Base-by-base conservation (phyloP, 139 green algal genomes). In the Bryopsis sp. region DNA sequence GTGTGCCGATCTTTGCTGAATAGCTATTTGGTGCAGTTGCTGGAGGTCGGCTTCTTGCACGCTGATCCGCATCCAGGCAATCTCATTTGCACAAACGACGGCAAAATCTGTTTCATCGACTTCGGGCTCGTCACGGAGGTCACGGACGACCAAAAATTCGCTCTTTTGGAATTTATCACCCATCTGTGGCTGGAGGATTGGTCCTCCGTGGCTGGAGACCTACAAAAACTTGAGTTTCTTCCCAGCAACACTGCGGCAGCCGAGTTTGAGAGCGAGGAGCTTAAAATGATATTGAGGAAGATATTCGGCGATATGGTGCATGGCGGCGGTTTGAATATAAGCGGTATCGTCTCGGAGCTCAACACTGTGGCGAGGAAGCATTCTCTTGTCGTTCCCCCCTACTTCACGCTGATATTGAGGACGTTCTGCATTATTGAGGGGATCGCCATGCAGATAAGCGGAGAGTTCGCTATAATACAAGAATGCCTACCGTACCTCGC, bases 401-500 rank as follows among this genome's bases (percentile, higher is more conserved):
- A 96, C 81, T 97, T 97, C 81, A 89, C 89, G 2, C 80, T 96
- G 29, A 94, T 96, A 72, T 92, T 97, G 70, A 80, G 91, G 15
- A 74, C 82, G 24, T 89, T 92, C 81, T 81, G 63, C 35, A 73
- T 87, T n/a, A 82, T 92, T 31, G 85, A 92, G 74, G 85, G 85
- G 61, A 89, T 89, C 36, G 73, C 57, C 26, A 57, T 72, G 15
- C 35, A 50, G 43, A 26, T 15, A 54, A 54, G 36, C 50, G 31
- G 64, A 62, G 64, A 58, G 0, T 71, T 66, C 64, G 48, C 64
- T 22, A 71, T 71, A 35, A 58, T 71, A 11, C 43, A 50, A 64
- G 87, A 96, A 79, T 97, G 90, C 81, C 89, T 95, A 76, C 93
- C 93, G 6, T 98, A 98, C 82, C 62, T 98, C 2, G 74, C 81